Evolutionary conservation across 768 basidiomycete genomes (phyloP), one percentile per base, ranked within the genome.

Genomic region (Agrocybe chaxingu): DNA sequence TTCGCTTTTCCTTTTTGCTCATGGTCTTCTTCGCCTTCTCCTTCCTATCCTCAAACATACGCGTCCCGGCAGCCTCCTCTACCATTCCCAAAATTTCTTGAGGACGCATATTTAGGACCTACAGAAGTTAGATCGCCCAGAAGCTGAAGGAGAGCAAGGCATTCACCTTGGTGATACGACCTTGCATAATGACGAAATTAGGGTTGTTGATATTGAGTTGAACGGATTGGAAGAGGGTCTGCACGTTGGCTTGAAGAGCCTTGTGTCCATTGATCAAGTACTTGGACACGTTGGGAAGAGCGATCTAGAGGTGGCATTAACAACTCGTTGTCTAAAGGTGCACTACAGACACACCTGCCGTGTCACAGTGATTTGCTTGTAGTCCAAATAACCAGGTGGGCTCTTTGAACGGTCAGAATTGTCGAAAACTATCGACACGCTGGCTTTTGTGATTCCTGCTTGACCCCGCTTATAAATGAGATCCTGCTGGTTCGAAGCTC

Each of bases 141-240:
- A 9, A 41, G 30, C 38, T 8, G 40, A 7, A 29, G 36, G 35
- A 10, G 36, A 11, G 12, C 8, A 16, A 19, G 12, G 7, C 8
- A 58, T 68, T 36, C 31, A 89, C 95, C 74, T 98, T 99, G 8
- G 97, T 99, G 65, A 99, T 99, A 44, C 95, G 91, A 29, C 97
- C 96, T 70, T 99, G 97, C 96, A 98, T 98, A 66, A 98, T 98
- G 51, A 99, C 79, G 73, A 98, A 98, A 66, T 98, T 98, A 39
- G 97, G 97, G 68, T 98, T 98, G 71, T 98, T 99, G 78, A 99
- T 98, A 65, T 98, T 98, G 57, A 99, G 81, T 66, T 97, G 94
- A 0, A 99, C 95, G 36, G 91, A 87, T 64, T 98, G 97, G 62
- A 99, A 98, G 10, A 98, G 76, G 29, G 84, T 88, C 61, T 97